Evolutionary conservation across 768 basidiomycete genomes (phyloP), one percentile per base, ranked within the genome.

Genomic region (Mycena indigotica): DNA sequence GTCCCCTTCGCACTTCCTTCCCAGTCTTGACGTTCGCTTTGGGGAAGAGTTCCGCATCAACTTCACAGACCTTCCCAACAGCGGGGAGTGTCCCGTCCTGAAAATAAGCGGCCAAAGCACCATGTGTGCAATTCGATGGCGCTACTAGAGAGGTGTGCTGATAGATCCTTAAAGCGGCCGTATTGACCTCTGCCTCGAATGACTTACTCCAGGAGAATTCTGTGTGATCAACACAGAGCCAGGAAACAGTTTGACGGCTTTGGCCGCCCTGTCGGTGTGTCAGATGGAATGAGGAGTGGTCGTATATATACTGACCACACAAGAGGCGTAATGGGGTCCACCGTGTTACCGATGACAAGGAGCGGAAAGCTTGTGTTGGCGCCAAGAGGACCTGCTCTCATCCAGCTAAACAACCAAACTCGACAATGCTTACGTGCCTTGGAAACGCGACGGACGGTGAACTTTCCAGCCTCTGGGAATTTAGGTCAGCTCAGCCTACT

Each of bases 131-230:
- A 4, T 64, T 48, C 5, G 76, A 78, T 10, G 68, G 65, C 6
- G 65, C 70, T 5, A 67, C 54, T 19, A 73, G 25, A 5, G 77
- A 77, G 38, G 63, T 65, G 58, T 78, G 76, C 72, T 76, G 17
- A 35, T 35, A 39, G 29, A 39, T 3, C 26, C 19, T 26, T 41
- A 17, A 28, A 29, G 25, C 29, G 28, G 21, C 24, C 19, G 28
- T 40, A 32, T 41, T 15, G 28, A 38, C 21, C 5, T n/a, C 17
- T 30, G 3, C 24, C 24, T 16, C 19, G 16, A n/a, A n/a, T 17
- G 29, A 53, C 17, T 35, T 17, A 35, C 32, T 35, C 41, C 41
- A 44, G 41, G 41, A 23, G 41, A 44, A 19, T 44, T 23, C 41
- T 44, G 41, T 21, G 41, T 44, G 41, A 28, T 21, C 5, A 32